Evolutionary conservation across 2,329 filamentous ascomycete genomes (phyloP), one percentile per base, ranked within the genome.

Genomic region (Ascochyta fabae): DNA sequence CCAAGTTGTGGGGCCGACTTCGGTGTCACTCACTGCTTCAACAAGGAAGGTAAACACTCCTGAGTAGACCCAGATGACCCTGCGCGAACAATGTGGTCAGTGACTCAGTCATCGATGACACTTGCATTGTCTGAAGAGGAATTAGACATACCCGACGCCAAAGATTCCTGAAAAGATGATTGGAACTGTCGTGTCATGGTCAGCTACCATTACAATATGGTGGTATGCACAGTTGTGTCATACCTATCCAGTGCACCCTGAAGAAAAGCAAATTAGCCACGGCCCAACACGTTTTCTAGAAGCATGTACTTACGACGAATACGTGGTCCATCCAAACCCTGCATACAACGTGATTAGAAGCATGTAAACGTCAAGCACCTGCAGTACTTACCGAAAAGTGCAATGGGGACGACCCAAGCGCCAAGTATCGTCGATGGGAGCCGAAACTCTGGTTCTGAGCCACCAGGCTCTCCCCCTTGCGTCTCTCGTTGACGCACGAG

Each of bases 41-140:
- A 94, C 91, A 61, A 96, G 79, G 77, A 96, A 96, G 12, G 92
- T 96, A 75, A 96, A 96, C 62, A 96, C 86, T 48, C 92, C 91
- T 53, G 86, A 88, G 76, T 91, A 97, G 27, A 89, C 86, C 54
- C 96, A 84, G 57, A 96, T 84, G 49, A 86, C 88, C 48, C 90
- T 91, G 63, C 40, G 47, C 56, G 49, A 67, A 31, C 29, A 67
- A 57, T 38, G 48, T 31, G 61, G 66, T 75, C 68, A 75, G 72
- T 57, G 67, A 72, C 35, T 56, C 61, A 57, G 62, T 51, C 33
- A 62, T 66, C 53, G 6, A 68, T 63, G 61, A 56, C 62, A 64
- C 42, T 47, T 64, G 48, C 59, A 66, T 44, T 24, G n/a, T 46
- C 55, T 56, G 24, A 24, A 42, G 69, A 61, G n/a, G 38, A 57